Percentiles rank a stretch among this genome's conserved stretches.
These are phyloP conservation scores for Diplocarpon mali DNA, from an alignment of 2,329 filamentous ascomycete species.

Conservation along the genomic window DNA sequence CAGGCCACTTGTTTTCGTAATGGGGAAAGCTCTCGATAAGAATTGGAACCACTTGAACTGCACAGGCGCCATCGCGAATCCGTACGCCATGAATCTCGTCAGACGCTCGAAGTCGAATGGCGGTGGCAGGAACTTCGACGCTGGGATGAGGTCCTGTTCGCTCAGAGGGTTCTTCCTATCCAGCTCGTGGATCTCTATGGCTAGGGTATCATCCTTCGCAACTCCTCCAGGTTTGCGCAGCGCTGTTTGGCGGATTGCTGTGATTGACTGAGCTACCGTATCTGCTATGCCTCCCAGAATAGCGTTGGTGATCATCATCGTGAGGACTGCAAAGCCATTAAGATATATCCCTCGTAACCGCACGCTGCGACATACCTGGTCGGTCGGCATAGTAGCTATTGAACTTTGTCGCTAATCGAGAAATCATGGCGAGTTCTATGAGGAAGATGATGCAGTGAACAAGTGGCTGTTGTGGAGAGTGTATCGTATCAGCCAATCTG, in stretches of 20 bases:
- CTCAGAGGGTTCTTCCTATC: slow-evolving; percentile 65
- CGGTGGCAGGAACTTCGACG: slow-evolving; percentile 54
- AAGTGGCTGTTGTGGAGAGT: slow-evolving; percentile 53
- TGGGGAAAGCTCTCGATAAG: slow-evolving; percentile 69
- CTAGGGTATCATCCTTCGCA: slow-evolving; percentile 55
- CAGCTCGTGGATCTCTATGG: slow-evolving; percentile 82
- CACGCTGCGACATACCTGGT: slow-evolving; percentile 47
- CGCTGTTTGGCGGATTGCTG: slow-evolving; percentile 62
- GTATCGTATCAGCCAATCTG: slow-evolving; percentile 14
- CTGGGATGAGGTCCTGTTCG: slow-evolving; percentile 55
- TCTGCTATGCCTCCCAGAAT: slow-evolving; percentile 92
- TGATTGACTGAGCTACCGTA: slow-evolving; percentile 88
- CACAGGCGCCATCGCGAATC: slow-evolving; percentile 88
- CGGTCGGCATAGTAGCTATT: slow-evolving; percentile 89
- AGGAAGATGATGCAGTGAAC: slow-evolving; percentile 77
- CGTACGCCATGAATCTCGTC: slow-evolving; percentile 93
- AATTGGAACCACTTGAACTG: slow-evolving; percentile 96
- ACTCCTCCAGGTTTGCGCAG: slow-evolving; percentile 49
- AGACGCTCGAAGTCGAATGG: slow-evolving; percentile 93
- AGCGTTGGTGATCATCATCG: slow-evolving; percentile 98
- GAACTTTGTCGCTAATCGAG: slow-evolving; percentile 74
- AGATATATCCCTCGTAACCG: neutral
- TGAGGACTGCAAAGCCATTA: slow-evolving; percentile 53
- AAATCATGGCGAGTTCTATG: slow-evolving; percentile 78
- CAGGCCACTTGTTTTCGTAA: slow-evolving; percentile 65